A percentile compares a stretch with the other conserved stretches of the same genome.
phyloP scores from a whole-genome alignment of 2,329 filamentous ascomycete genomes.

The Xylariaceae sp. region DNA sequence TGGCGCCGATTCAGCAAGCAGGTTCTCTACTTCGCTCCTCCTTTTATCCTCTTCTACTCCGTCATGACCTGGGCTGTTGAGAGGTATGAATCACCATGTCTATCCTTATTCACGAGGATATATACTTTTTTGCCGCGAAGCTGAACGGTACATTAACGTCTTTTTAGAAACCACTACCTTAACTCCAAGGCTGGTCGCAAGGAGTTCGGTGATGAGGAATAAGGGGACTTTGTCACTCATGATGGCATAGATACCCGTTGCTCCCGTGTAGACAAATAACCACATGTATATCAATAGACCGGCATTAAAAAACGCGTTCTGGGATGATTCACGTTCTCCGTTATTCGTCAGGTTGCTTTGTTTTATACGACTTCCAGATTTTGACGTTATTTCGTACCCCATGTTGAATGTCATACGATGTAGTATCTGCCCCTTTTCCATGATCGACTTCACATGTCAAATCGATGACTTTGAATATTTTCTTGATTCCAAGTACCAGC shows the following conservation, averaged over 20 bases:
- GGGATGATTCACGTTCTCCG: constrained; percentile 7
- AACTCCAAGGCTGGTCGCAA: constrained; percentile 32
- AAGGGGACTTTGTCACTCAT: constrained; percentile 12
- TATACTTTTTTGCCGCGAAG: constrained; percentile 1
- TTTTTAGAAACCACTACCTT: constrained; percentile 30
- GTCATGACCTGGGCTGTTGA: constrained; percentile 87
- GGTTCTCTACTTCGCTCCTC: constrained; percentile 82
- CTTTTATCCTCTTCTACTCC: constrained; percentile 72
- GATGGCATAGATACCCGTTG: constrained; percentile 3
- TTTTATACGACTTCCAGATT: background rate
- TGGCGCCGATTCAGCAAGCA: constrained; percentile 82
- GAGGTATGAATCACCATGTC: constrained; percentile 52
- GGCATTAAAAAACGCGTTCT: constrained; percentile 14
- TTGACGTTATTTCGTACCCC: background rate
- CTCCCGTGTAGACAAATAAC: constrained; percentile 27
- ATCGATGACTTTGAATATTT: background rate
- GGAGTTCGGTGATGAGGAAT: constrained; percentile 26
- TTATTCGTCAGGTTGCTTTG: constrained; percentile 4
- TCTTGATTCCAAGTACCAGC: too few species aligned
- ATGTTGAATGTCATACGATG: background rate
- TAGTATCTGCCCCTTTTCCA: background rate
- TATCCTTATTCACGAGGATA: background rate
- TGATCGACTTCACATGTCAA: background rate
- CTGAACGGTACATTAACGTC: constrained; percentile 4
- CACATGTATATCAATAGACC: constrained; percentile 30